Conservation (phyloP, 495 filamentous ascomycete genomes). For the Aspergillus avenaceus region DNA sequence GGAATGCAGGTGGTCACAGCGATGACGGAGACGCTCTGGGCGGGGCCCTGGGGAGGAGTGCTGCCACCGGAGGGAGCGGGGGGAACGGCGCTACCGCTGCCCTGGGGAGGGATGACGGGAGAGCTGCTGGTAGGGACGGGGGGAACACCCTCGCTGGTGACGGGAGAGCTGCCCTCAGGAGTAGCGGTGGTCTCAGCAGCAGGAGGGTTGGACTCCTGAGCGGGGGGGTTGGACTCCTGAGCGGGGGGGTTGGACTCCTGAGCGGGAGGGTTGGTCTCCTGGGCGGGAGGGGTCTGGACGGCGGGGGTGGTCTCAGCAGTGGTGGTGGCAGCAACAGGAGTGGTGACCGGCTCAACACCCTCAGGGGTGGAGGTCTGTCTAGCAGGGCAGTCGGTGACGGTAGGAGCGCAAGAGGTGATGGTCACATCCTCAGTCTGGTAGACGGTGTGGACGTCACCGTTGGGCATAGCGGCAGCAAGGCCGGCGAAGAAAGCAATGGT, state of each 20-base stretch:
- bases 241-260: too few relatives aligned
- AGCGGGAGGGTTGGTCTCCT: constrained; percentile 4
- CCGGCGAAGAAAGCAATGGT: constrained; percentile 49
- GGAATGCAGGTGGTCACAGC: constrained; percentile 42
- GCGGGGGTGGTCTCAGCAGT: constrained; percentile 14
- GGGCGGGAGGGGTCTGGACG: constrained; percentile 8
- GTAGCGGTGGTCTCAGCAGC: constrained; percentile 14
- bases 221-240: constrained; percentile 9
- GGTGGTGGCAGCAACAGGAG: constrained; percentile 7
- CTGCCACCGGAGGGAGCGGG: constrained; percentile 16
- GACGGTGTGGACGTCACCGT: constrained; percentile 40
- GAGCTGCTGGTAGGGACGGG: constrained; percentile 11
- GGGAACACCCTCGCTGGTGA: constrained; percentile 7
- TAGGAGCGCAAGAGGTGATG: constrained; percentile 57
- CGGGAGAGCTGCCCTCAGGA: constrained; percentile 6
- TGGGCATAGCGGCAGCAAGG: constrained; percentile 37
- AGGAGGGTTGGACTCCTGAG: constrained; percentile 5
- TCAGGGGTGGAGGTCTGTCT: constrained; percentile 14
- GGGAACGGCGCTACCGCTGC: constrained; percentile 13
- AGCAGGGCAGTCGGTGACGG: constrained; percentile 56
- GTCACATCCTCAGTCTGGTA: constrained; percentile 52
- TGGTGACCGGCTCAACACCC: constrained; percentile 17
- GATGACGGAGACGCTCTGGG: constrained; percentile 22
- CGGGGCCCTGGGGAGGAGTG: constrained; percentile 7
- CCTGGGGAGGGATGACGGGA: constrained; percentile 5